phyloP scores from a whole-genome alignment of 2,329 filamentous ascomycete genomes.

The Basipetospora chlamydospora region DNA sequence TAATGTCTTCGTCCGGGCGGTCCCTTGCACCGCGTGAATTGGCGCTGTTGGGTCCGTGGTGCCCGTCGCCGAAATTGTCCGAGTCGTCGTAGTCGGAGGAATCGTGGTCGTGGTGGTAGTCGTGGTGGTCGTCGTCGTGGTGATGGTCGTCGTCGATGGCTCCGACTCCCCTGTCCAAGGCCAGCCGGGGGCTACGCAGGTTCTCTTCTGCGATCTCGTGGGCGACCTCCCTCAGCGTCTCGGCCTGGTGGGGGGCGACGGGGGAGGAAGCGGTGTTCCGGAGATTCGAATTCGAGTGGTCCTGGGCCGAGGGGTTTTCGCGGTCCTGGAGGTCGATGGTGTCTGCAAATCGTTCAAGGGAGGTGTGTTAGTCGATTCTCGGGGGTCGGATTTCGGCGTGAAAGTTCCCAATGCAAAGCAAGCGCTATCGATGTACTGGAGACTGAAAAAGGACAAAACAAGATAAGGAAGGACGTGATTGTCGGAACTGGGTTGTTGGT shows the following conservation, averaged over 20 bases:
- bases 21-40: slow-evolving; percentile 13
- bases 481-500: slow-evolving; percentile 2
- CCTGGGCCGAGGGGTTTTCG: slow-evolving; percentile 67
- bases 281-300: slow-evolving; percentile 17
- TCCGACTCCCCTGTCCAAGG: slow-evolving; percentile 25
- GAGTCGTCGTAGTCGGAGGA: slow-evolving; percentile 8
- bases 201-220: slow-evolving; percentile 65
- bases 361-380: no score
- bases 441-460: slow-evolving; percentile 2
- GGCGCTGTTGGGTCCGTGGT: slow-evolving; percentile 15
- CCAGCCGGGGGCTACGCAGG: slow-evolving; percentile 46
- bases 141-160: slow-evolving; percentile 13
- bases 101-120: slow-evolving; percentile 7
- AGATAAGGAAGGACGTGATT: neutral
- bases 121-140: slow-evolving; percentile 23
- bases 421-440: neutral
- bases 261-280: slow-evolving; percentile 27
- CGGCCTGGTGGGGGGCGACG: slow-evolving; percentile 73
- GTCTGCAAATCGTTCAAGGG: slow-evolving; percentile 36
- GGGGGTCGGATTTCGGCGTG: no score
- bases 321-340: slow-evolving; percentile 89
- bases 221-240: slow-evolving; percentile 66
- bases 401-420: no score
- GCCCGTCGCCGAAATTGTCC: slow-evolving; percentile 11
- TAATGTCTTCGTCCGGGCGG: slow-evolving; percentile 11